Conservation (phyloP, 108 stramenopile species). For the Chaetoceros tenuissimus region DNA sequence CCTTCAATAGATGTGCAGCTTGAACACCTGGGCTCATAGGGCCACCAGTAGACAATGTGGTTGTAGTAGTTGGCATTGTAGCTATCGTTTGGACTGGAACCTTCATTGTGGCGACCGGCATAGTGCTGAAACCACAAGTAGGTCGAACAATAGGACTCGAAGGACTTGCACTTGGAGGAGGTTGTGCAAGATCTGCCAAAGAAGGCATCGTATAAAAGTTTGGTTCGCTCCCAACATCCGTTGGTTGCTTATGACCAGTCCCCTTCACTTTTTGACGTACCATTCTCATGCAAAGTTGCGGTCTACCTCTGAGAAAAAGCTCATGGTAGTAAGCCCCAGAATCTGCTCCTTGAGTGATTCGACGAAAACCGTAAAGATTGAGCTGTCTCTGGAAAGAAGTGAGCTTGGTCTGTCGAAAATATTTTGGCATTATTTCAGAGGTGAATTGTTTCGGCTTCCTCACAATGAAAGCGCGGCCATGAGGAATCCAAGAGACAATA, state of each 20-base stretch:
- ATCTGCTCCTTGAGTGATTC: constrained; percentile 81
- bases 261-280: constrained; percentile 81
- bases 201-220: constrained; percentile 73
- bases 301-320: constrained; percentile 71
- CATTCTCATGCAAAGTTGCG: constrained; percentile 69
- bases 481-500: constrained; percentile 61
- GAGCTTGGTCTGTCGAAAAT: constrained; percentile 81
- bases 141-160: neutral
- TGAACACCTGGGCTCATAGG: neutral
- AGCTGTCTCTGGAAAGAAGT: constrained; percentile 80
- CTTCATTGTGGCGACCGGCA: neutral
- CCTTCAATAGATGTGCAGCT: neutral
- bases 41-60: neutral
- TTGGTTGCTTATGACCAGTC: constrained; percentile 83
- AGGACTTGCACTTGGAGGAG: constrained; percentile 1
- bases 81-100: neutral
- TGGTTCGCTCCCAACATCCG: constrained; percentile 70
- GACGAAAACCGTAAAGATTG: constrained; percentile 90
- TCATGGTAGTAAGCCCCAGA: constrained; percentile 70
- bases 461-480: constrained; percentile 84
- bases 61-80: neutral
- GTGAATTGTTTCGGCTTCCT: constrained; percentile 78
- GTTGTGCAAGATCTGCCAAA: constrained; percentile 4
- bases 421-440: constrained; percentile 75
- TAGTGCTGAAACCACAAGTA: neutral